These are phyloP conservation scores for Hamamelis virginiana DNA, from an alignment of 164 flowering plant species.

Conservation along the genomic window DNA sequence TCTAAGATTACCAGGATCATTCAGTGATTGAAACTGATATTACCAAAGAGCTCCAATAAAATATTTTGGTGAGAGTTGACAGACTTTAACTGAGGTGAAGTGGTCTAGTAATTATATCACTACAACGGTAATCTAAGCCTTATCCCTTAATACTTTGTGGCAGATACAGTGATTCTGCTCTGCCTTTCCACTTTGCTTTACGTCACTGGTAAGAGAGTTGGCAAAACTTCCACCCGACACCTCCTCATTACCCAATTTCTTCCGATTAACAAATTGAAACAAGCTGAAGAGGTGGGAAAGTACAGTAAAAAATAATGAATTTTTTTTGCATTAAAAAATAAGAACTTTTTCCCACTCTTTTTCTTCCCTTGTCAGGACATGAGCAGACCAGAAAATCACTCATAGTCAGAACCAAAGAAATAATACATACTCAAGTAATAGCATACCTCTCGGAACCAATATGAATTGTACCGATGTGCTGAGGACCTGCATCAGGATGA, in stretches of 20 bases:
- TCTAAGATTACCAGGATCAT: background rate
- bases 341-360: background rate
- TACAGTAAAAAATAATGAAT: background rate
- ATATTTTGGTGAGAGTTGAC: background rate
- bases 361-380: background rate
- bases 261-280: background rate
- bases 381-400: background rate
- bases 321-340: background rate
- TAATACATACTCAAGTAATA: background rate
- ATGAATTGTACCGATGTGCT: slow-evolving; percentile 94
- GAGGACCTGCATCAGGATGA: slow-evolving; percentile 67
- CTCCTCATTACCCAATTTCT: background rate
- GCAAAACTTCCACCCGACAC: background rate
- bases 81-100: too few relatives aligned
- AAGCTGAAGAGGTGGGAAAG: background rate
- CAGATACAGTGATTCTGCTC: background rate
- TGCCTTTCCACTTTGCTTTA: background rate
- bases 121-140: background rate
- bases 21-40: background rate
- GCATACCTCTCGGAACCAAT: slow-evolving; percentile 88
- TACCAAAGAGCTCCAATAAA: background rate
- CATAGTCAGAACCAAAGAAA: background rate
- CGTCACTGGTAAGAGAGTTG: background rate
- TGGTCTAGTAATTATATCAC: background rate
- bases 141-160: background rate